A percentile compares a stretch with the other conserved stretches of the same genome.
phyloP scores from a whole-genome alignment of 352 stramenopile species.

The Pythium periplocum region DNA sequence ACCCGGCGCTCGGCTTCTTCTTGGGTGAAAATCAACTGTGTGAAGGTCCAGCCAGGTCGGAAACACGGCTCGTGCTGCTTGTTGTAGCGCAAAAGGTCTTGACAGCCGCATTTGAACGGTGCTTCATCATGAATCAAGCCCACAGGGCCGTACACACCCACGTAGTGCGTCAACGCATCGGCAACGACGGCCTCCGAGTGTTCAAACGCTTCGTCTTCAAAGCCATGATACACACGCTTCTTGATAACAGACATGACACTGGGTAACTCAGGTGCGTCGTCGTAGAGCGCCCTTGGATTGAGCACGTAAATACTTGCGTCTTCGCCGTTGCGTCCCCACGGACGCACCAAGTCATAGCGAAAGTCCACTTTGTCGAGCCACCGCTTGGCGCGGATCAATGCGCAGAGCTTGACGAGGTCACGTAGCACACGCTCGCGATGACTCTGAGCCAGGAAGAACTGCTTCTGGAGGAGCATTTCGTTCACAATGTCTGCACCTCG shows the following conservation, averaged over 20 bases:
- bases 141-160: conserved; percentile 59
- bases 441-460: conserved; percentile 46
- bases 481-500: conserved; percentile 62
- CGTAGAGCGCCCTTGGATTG: conserved; percentile 36
- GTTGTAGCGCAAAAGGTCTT: conserved; percentile 52
- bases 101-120: conserved; percentile 71
- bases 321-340: conserved; percentile 59
- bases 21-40: conserved; percentile 50
- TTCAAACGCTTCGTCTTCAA: conserved; percentile 54
- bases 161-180: conserved; percentile 50
- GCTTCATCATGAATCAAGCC: conserved; percentile 49
- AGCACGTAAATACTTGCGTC: conserved; percentile 45
- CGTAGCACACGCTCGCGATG: conserved; percentile 46
- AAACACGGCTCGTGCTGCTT: conserved; percentile 71
- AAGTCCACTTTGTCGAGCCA: conserved; percentile 80
- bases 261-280: conserved; percentile 25
- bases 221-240: conserved; percentile 60
- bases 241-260: conserved; percentile 57
- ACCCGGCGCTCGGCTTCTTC: conserved; percentile 48
- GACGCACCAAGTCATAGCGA: conserved; percentile 52
- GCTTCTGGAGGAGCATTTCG: conserved; percentile 35
- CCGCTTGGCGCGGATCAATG: conserved; percentile 46
- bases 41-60: conserved; percentile 49
- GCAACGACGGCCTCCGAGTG: conserved; percentile 34
- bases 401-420: conserved; percentile 48